These are phyloP conservation scores for Trichomonas vaginalis DNA, from an alignment of 208 protist genomes.

Conservation along the genomic window DNA sequence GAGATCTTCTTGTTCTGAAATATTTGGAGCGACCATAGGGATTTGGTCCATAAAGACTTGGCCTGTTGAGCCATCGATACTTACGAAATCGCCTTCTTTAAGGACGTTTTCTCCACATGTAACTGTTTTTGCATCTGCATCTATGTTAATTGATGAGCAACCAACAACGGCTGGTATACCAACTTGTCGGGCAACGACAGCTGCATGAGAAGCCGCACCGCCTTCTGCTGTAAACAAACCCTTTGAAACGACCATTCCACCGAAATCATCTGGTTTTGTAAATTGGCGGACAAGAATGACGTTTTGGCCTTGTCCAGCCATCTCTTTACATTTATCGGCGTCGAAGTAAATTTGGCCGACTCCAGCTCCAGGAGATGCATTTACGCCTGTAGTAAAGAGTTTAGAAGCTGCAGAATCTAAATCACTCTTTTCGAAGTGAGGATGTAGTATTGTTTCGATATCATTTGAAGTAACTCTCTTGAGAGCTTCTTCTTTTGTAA, in stretches of 20 bases:
- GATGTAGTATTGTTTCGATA: not conserved
- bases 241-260: not conserved
- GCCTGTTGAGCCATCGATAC: not conserved
- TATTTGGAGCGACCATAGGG: not conserved
- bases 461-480: not conserved
- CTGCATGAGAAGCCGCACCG: not conserved
- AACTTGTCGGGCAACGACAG: not conserved
- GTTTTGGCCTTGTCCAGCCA: not conserved
- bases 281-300: not conserved
- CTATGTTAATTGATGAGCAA: not conserved
- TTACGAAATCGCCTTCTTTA: not conserved
- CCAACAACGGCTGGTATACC: not conserved
- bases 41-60: not conserved
- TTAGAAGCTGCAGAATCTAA: not conserved
- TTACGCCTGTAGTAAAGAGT: not conserved
- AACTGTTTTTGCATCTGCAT: not conserved
- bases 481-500: not conserved
- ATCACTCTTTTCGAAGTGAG: not conserved
- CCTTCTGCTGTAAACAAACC: not conserved
- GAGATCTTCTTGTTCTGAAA: not conserved
- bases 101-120: not conserved
- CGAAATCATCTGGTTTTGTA: constrained; percentile 5
- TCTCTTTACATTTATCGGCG: not conserved
- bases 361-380: not conserved
- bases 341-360: not conserved